Evolutionary conservation across 1,139 yeast genomes (phyloP), one percentile per base, ranked within the genome.

Genomic region (Debaryomycetaceae sp.): DNA sequence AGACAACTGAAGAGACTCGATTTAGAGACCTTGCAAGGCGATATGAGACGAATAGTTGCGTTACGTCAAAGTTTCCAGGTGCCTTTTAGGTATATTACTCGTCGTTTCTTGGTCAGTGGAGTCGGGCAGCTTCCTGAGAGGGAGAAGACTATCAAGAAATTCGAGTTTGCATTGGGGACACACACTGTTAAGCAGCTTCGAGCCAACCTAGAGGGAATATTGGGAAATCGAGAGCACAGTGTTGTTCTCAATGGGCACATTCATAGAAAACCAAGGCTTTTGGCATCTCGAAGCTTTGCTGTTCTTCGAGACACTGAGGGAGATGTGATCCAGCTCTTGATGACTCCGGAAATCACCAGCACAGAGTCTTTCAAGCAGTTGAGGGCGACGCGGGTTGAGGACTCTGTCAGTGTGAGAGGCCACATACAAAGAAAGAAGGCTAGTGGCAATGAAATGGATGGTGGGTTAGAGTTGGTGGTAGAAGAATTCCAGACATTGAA

Each of bases 191-290:
- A 39, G 27, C 54, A 52, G 20, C 50, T 69, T 7, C 44, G 53
- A 17, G 40, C 41, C 9, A 44, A 57, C 13, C 39, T 58, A 11
- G 57, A 52, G 7, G 24, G n/a, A 17, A 55, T 43, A 23, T 47
- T 51, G 39, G 44, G 43, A n/a, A 45, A 41, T 14, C 45, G 34
- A 31, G 48, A 42, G 29, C 40, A 42, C 3, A 45, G 46, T n/a
- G 65, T 77, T 8, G 65, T 71, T 1, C 55, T 87, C 20, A 78
- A 86, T 55, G 98, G 98, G 0, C 95, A 96, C 87, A 76, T 91
- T 23, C 81, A 88, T 56, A 73, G 78, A 36, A 83, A 84, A 52
- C 93, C 96, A 0, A 76, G 76, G 42, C 54, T 69, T 4, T 58
- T 67, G 57, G 65, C 76, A 6, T 58, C 60, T 14, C 79, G 62